These are phyloP conservation scores for Pythium guiyangense DNA, from an alignment of 352 stramenopile genomes.

Conservation along the genomic window DNA sequence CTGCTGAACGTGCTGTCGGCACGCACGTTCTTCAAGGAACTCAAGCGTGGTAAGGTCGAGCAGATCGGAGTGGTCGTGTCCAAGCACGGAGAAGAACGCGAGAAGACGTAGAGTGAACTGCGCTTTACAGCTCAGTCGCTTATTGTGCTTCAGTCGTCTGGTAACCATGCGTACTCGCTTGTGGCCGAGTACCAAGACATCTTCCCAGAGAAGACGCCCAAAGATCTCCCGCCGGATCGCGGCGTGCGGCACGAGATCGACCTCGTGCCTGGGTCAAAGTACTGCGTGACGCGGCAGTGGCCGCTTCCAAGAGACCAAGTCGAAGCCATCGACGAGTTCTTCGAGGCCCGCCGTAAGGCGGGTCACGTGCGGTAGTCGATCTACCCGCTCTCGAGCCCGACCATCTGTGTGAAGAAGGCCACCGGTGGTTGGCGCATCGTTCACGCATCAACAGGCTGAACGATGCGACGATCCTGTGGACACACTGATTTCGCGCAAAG, in stretches of 20 bases:
- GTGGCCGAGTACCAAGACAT: not conserved
- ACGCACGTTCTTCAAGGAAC: no score
- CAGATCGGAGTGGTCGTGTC: no score
- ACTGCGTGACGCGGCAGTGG: conserved; percentile 24
- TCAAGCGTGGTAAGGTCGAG: no score
- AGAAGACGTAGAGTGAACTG: no score
- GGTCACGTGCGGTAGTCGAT: conserved; percentile 15
- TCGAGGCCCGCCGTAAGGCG: conserved; percentile 14
- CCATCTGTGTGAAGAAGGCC: conserved; percentile 25
- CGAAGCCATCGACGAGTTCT: conserved; percentile 17
- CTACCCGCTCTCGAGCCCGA: conserved; percentile 21
- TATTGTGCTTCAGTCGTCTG: not conserved
- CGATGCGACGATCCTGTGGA: conserved; percentile 17
- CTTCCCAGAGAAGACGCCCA: not conserved
- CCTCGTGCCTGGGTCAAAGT: conserved; percentile 19
- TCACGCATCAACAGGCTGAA: conserved; percentile 28
- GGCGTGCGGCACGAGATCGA: conserved; percentile 21
- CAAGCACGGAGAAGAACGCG: no score
- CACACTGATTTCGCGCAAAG: conserved; percentile 23
- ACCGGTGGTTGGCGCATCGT: conserved; percentile 23
- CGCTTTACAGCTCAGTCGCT: no score
- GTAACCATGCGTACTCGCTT: not conserved
- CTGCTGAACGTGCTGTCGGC: no score
- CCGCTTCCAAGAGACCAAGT: conserved; percentile 19
- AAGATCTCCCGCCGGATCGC: not conserved